These are phyloP conservation scores for Malus hybrid DNA, from an alignment of 331 rosid species.

Conservation along the genomic window DNA sequence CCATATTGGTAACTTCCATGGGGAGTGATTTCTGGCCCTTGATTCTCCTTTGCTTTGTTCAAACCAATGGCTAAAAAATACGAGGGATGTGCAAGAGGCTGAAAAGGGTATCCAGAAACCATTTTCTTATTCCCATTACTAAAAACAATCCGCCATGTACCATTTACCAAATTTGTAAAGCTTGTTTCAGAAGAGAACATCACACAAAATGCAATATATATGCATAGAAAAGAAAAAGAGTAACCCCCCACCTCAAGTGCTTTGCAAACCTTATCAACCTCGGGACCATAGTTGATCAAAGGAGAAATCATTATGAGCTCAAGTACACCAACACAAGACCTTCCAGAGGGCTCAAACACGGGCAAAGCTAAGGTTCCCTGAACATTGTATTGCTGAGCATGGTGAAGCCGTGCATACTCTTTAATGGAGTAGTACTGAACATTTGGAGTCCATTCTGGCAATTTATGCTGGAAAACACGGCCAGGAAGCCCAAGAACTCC, in stretches of 20 bases:
- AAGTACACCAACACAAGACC: constrained; percentile 79
- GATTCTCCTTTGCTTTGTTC: too few species aligned
- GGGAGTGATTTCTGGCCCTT: too few species aligned
- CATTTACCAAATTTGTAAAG: constrained; percentile 9
- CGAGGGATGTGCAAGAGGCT: too few species aligned
- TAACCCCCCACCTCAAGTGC: constrained; percentile 81
- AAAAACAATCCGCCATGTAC: neutral
- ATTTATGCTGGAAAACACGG: constrained; percentile 67
- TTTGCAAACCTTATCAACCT: constrained; percentile 88
- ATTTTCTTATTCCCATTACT: neutral
- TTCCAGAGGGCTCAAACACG: constrained; percentile 67
- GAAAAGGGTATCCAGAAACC: too few species aligned
- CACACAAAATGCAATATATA: neutral
- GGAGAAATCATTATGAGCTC: constrained; percentile 86
- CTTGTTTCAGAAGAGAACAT: neutral
- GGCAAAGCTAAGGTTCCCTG: constrained; percentile 94
- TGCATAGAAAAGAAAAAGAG: constrained; percentile 8
- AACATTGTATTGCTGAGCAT: constrained; percentile 81
- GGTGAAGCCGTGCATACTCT: constrained; percentile 81
- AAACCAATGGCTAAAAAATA: too few species aligned
- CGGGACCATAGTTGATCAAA: constrained; percentile 86
- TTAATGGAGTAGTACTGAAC: constrained; percentile 74
- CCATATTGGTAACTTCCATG: neutral
- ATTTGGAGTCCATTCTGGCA: constrained; percentile 96
- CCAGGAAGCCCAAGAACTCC: constrained; percentile 78